Base-by-base conservation (phyloP, 768 basidiomycete species). In the Leccinum truebloodii region DNA sequence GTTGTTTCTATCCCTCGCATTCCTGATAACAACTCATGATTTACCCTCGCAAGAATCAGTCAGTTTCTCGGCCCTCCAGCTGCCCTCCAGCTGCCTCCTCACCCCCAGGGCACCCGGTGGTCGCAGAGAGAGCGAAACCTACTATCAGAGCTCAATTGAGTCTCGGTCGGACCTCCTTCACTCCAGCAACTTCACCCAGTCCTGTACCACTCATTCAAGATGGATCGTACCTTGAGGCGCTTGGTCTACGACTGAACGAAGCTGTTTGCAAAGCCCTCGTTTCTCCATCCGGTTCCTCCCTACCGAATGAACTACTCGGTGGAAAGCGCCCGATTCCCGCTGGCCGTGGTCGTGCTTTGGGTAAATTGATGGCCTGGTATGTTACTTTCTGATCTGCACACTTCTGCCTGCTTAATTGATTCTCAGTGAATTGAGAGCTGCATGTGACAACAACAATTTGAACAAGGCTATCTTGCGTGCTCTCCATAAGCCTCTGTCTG, bases 221-320 rank as follows among this genome's bases (percentile, higher is more conserved):
- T 72, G 89, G 88, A 58, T 89, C 89, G 13, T 93, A 92, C 74
- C 79, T 92, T 56, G 88, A 92, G 70, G 83, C 86, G 59, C 82
- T 93, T 50, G 81, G 86, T 65, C 78, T 92, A 58, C 91, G 88
- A 69, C 78, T 94, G 50, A 91, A 87, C 68, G 92, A 94, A 73
- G 90, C 88, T 0, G 89, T 91, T 14, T 88, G 89, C 57, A 90
- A 83, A 74, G 87, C 90, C 3, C 78, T 93, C 54, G 79, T 82
- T 22, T 87, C 87, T 64, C 88, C 90, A 14, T 67, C 79, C 2
- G 85, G 86, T 28, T 78, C 86, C 22, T 80, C 80, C 18, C 65
- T 73, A 52, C 72, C 79, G 12, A 74, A 72, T 58, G 90, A 91
- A 61, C 72, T 80, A 44, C 71, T 90, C n/a, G 76, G 76, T 49